Base-by-base conservation (phyloP, 2,329 filamentous ascomycete species). In the Pseudocercospora pini-densiflorae region DNA sequence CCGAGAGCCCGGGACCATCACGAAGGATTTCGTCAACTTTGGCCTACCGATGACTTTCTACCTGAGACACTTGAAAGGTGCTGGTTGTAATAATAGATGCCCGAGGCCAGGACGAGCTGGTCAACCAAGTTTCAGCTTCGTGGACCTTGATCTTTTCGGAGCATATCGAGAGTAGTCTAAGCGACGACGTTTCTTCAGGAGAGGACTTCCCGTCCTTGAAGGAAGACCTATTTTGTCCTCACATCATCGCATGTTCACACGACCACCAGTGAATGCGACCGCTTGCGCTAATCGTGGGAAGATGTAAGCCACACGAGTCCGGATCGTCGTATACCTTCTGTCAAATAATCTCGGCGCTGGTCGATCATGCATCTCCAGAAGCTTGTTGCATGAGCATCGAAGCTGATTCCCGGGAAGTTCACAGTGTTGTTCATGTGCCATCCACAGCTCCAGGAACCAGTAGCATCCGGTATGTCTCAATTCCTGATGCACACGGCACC, bases 291-390 rank as follows among this genome's bases (percentile, higher is more conserved):
- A 43, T 59, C 31, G 55, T 31, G 29, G 47, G 24, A 8, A 51
- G 47, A 21, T n/a, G 54, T 36, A 58, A 58, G 54, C 29, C 54
- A 58, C 54, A 58, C 36, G 54, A 36, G 31, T 23, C 49, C 16
- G 49, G 19, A 27, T 57, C 29, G 29, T 36, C n/a, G 29, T 59
- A 16, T 40, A 23, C 19, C 27, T 43, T 45, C 57, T 43, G 31
- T 59, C 33, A 59, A 23, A 59, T 59, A 19, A 59, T 59, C 57
- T 59, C 57, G 57, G 57, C 57, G 57, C 27, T 23, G 19, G 57
- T 59, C 57, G 57, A 59, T 45, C 57, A 59, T 59, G 55, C 55
- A 59, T 43, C 55, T 21, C 19, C 21, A 43, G 55, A 59, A 53
- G 49, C 49, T 53, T 23, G n/a, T 49, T 49, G 45, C 45, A 9